phyloP scores from a whole-genome alignment of 805 yeast species.

The Kuraishia ogatae region DNA sequence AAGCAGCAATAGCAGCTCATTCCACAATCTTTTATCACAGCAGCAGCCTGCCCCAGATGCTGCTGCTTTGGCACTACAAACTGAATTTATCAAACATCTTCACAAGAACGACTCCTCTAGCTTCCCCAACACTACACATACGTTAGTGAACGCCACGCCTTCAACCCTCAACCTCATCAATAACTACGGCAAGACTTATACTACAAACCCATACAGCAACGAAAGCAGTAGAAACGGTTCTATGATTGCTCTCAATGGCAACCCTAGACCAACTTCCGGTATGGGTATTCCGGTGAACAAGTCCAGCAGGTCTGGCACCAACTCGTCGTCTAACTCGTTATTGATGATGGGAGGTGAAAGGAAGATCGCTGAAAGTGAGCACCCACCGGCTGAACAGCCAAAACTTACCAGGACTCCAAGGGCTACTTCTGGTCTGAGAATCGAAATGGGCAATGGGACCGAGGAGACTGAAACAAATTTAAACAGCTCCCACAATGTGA shows the following conservation, averaged over 20 bases:
- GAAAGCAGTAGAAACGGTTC: background rate
- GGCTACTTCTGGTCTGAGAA: background rate
- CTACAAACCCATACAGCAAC: conserved; percentile 1
- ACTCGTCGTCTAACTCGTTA: background rate
- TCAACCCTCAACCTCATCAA: conserved; percentile 18
- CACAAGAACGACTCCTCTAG: conserved; percentile 21
- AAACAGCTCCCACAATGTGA: background rate
- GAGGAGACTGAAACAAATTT: background rate
- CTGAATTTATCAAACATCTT: conserved; percentile 18
- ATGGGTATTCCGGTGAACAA: background rate
- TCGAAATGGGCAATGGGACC: background rate
- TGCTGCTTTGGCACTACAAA: background rate
- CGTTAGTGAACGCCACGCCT: conserved; percentile 16
- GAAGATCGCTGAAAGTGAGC: background rate
- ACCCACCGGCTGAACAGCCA: background rate
- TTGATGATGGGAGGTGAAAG: background rate
- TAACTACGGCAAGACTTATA: conserved; percentile 8
- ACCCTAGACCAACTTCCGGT: background rate
- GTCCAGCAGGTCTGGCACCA: background rate
- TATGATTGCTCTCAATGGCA: background rate
- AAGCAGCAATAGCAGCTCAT: background rate
- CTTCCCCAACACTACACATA: conserved; percentile 20
- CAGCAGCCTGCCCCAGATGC: conserved; percentile 2
- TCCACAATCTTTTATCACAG: background rate
- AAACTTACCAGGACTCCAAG: background rate